phyloP scores from a whole-genome alignment of 2,329 filamentous ascomycete species.

The Colletotrichum somersetense region DNA sequence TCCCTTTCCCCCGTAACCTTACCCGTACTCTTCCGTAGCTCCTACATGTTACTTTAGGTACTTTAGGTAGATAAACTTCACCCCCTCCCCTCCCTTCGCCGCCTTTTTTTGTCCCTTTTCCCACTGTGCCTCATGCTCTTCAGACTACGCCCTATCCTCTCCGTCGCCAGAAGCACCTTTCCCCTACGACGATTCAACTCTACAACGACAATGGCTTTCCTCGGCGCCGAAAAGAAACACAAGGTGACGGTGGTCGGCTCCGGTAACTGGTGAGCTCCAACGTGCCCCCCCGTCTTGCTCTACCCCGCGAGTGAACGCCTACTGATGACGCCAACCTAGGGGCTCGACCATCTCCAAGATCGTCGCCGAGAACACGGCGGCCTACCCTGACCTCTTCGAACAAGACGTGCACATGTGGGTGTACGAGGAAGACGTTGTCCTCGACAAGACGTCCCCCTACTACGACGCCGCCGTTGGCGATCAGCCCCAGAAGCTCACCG shows the following conservation, averaged over 20 bases:
- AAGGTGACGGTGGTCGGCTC: constrained; percentile 95
- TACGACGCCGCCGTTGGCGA: constrained; percentile 74
- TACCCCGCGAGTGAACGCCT: neutral
- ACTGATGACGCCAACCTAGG: constrained; percentile 62
- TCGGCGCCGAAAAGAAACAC: constrained; percentile 78
- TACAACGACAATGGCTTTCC: constrained; percentile 47
- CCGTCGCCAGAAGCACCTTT: constrained; percentile 36
- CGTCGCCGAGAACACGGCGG: constrained; percentile 89
- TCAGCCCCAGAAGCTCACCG: constrained; percentile 86
- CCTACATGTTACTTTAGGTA: neutral
- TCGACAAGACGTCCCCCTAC: constrained; percentile 78
- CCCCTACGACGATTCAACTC: constrained; percentile 29
- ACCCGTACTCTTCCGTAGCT: constrained; percentile 22
- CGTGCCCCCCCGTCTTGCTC: neutral
- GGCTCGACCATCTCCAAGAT: constrained; percentile 98
- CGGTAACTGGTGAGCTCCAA: constrained; percentile 83
- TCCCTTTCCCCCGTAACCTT: constrained; percentile 18
- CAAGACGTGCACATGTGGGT: constrained; percentile 98
- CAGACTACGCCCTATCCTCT: constrained; percentile 38
- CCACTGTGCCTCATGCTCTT: constrained; percentile 40
- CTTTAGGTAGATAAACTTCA: constrained; percentile 21
- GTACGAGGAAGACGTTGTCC: constrained; percentile 88
- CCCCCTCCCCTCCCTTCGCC: constrained; percentile 4
- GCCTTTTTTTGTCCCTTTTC: neutral
- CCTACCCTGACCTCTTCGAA: constrained; percentile 85